These are phyloP conservation scores for Thermomucor indicae-seudaticae DNA, from an alignment of 371 early-diverging fungal genomes.

Conservation along the genomic window DNA sequence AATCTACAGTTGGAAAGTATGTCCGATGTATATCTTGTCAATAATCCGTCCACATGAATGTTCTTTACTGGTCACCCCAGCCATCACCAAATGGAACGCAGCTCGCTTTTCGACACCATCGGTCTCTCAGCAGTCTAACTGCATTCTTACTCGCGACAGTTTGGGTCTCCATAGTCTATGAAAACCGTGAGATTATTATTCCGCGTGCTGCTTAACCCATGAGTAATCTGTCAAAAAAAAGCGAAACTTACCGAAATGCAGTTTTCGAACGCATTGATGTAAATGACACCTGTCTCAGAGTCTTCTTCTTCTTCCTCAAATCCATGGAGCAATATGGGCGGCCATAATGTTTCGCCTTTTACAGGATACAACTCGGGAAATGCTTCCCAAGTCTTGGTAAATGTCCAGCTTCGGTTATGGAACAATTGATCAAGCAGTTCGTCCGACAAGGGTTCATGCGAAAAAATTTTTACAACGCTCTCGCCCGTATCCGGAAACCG, in stretches of 20 bases:
- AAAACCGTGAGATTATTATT: neutral
- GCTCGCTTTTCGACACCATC: constrained; percentile 30
- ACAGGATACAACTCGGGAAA: constrained; percentile 58
- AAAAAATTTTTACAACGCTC: constrained; percentile 60
- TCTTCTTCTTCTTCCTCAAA: constrained; percentile 12
- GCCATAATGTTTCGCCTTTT: constrained; percentile 5
- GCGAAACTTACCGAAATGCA: constrained; percentile 50
- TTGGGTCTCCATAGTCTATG: constrained; percentile 67
- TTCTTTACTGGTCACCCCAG: constrained; percentile 24
- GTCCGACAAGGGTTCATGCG: constrained; percentile 25
- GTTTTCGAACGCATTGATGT: constrained; percentile 58
- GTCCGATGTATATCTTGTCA: constrained; percentile 52
- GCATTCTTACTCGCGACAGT: constrained; percentile 56
- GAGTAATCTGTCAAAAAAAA: neutral
- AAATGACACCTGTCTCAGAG: constrained; percentile 43
- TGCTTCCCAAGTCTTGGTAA: constrained; percentile 61
- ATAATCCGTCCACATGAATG: no score
- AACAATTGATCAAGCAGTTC: constrained; percentile 46
- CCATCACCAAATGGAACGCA: constrained; percentile 39
- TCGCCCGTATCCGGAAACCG: constrained; percentile 40
- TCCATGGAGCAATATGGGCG: constrained; percentile 21
- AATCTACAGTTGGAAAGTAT: constrained; percentile 43
- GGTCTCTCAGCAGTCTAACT: constrained; percentile 43
- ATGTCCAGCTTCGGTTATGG: constrained; percentile 47
- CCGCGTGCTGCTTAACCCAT: no score